Conservation (phyloP, 202 grass and related monocot species). For the Brachypodium distachyon region DNA sequence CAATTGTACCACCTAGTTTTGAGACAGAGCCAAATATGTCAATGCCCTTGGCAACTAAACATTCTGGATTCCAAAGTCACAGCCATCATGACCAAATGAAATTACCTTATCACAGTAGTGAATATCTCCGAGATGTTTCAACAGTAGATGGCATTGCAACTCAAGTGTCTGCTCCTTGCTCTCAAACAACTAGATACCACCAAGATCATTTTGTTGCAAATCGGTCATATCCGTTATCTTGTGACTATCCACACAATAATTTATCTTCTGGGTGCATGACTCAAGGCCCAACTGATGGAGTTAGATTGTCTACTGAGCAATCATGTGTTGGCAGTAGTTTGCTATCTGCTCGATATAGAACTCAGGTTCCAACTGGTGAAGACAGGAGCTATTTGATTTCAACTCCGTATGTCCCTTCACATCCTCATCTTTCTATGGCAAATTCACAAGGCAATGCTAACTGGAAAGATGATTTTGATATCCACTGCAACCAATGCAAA, state of each 20-base stretch:
- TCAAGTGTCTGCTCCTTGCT: constrained; percentile 6
- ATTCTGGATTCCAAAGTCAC: constrained; percentile 8
- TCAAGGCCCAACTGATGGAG: not conserved
- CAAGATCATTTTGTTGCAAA: constrained; percentile 7
- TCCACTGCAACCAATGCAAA: constrained; percentile 4
- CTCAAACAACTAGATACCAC: not conserved
- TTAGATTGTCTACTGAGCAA: not conserved
- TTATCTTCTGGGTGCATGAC: constrained; percentile 18
- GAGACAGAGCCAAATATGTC: not conserved
- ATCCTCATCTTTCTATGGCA: not conserved
- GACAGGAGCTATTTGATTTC: not conserved
- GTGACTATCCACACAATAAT: not conserved
- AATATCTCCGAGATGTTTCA: not conserved
- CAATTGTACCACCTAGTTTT: not conserved
- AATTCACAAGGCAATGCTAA: constrained; percentile 12
- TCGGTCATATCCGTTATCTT: not conserved
- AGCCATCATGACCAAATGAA: not conserved
- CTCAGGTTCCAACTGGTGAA: constrained; percentile 12
- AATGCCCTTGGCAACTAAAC: constrained; percentile 1
- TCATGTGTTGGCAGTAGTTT: not conserved
- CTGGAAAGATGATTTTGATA: constrained; percentile 10
- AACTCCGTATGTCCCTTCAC: not conserved
- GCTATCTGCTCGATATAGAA: constrained; percentile 1
- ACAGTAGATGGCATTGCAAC: constrained; percentile 18
- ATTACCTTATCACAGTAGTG: not conserved